phyloP scores from a whole-genome alignment of 495 filamentous ascomycete species.

The Aspergillus sparsus region DNA sequence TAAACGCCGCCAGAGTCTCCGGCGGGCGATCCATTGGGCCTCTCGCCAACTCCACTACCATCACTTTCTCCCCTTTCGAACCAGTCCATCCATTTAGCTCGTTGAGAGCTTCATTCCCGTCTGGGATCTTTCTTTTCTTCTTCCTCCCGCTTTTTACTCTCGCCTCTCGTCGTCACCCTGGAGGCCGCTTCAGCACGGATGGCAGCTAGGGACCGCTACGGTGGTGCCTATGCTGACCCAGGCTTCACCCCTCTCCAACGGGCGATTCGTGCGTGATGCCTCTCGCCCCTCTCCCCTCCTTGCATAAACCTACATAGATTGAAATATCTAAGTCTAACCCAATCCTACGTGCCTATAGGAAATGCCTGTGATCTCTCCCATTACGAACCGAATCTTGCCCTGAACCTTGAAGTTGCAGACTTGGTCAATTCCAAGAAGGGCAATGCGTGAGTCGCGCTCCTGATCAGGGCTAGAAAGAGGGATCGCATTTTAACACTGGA shows the following conservation, averaged over 20 bases:
- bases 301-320: not conserved
- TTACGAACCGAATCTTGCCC: conserved; percentile 94
- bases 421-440: conserved; percentile 98
- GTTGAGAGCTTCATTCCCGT: conserved; percentile 15
- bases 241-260: conserved; percentile 84
- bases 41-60: conserved; percentile 25
- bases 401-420: conserved; percentile 95
- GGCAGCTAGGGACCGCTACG: conserved; percentile 94
- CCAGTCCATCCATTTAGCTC: conserved; percentile 15
- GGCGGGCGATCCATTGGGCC: conserved; percentile 13
- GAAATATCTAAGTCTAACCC: conserved; percentile 9
- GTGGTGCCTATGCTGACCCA: conserved; percentile 75
- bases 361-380: conserved; percentile 94
- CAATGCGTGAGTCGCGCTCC: conserved; percentile 63
- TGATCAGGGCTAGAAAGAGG: not conserved
- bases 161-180: conserved; percentile 53
- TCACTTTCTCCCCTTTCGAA: conserved; percentile 18
- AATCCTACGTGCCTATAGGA: conserved; percentile 44
- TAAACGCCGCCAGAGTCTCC: conserved; percentile 18
- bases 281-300: not conserved
- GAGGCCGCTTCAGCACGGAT: conserved; percentile 95
- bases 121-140: conserved; percentile 15
- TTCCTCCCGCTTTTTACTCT: conserved; percentile 11
- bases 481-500: conserved; percentile 19
- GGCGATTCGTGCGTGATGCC: conserved; percentile 69